Evolutionary conservation across 2,329 filamentous ascomycete species (phyloP).

Genomic region (Xylariaceae sp.): DNA sequence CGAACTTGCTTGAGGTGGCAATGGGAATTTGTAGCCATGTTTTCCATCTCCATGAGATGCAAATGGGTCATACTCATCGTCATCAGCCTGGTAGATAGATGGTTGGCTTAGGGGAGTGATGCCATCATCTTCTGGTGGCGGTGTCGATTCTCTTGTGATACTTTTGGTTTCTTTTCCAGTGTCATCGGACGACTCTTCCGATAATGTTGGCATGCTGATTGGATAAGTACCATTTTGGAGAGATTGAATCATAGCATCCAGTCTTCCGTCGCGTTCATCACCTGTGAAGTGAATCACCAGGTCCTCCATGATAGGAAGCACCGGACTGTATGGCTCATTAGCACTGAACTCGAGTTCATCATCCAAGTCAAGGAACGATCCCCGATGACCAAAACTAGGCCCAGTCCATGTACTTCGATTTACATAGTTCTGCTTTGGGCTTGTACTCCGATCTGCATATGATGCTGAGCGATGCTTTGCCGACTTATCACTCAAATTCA

Average conservation of each 20-base stretch:
- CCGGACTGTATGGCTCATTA: constrained; percentile 32
- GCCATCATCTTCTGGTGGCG: constrained; percentile 2
- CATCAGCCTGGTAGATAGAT: constrained; percentile 13
- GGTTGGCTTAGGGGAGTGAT: constrained; percentile 1
- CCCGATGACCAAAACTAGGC: constrained; percentile 25
- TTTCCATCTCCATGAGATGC: constrained; percentile 24
- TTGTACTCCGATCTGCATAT: constrained; percentile 16
- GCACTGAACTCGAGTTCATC: constrained; percentile 11
- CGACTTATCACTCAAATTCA: constrained; percentile 15
- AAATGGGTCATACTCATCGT: constrained; percentile 46
- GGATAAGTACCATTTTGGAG: constrained; percentile 39
- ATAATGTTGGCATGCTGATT: constrained; percentile 13
- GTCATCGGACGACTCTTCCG: constrained; percentile 7
- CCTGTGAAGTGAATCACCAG: constrained; percentile 51
- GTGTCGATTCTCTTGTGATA: constrained; percentile 3
- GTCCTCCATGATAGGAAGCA: constrained; percentile 52
- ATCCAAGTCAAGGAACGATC: constrained; percentile 7
- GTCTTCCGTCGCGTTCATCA: constrained; percentile 34
- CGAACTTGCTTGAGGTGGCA: constrained; percentile 4
- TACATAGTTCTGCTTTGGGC: constrained; percentile 21
- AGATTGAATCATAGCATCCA: constrained; percentile 43
- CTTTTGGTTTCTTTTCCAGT: constrained; percentile 3
- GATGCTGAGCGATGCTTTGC: constrained; percentile 4
- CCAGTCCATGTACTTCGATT: constrained; percentile 15
- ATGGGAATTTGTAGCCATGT: constrained; percentile 2